Evolutionary conservation across 2,329 filamentous ascomycete genomes (phyloP), one percentile per base, ranked within the genome.

Genomic region (Macrophomina phaseolina): DNA sequence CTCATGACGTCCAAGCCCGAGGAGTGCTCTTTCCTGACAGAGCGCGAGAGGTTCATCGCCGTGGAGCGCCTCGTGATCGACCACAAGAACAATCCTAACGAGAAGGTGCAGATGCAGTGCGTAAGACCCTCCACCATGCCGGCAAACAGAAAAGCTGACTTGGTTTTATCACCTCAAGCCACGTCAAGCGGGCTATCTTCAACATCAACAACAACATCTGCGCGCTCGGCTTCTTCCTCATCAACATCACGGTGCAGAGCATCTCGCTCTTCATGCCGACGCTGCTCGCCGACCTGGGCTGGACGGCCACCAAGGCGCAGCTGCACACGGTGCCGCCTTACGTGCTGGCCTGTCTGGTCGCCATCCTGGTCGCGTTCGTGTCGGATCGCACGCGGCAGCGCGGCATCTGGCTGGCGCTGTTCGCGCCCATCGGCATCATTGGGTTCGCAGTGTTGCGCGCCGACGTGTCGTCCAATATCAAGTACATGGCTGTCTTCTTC

Each of bases 131-230:
- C 23, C 23, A 23, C 23, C 23, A 23, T 23, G 3, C 23, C 23
- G 23, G 23, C 2, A 23, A 23, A 23, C 23, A 23, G 23, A 23
- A 23, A 23, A 23, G 23, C 23, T 23, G 23, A 23, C 23, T 23
- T 23, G 23, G 23, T 23, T 2, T 23, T 23, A 23, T 23, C 23
- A 23, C 23, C 23, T 23, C 23, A 23, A 23, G 23, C n/a, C 83
- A 88, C 69, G 71, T 88, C 52, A 84, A 82, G 76, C 76, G 80
- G 36, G 84, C 85, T 4, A 72, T 88, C 18, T 70, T 83, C 61
- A 86, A 85, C 76, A 81, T 88, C 72, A 86, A 87, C 76, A 88
- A 86, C 77, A 85, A 85, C 72, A 83, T 86, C 48, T 88, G 85
- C 72, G 85, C 84, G 1, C 72, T 83, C 5, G 85, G 85, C 6